Percentiles rank a stretch among this genome's conserved stretches.
Evolutionary conservation across 805 yeast species (phyloP).

Genomic region (Lipomyces orientalis): DNA sequence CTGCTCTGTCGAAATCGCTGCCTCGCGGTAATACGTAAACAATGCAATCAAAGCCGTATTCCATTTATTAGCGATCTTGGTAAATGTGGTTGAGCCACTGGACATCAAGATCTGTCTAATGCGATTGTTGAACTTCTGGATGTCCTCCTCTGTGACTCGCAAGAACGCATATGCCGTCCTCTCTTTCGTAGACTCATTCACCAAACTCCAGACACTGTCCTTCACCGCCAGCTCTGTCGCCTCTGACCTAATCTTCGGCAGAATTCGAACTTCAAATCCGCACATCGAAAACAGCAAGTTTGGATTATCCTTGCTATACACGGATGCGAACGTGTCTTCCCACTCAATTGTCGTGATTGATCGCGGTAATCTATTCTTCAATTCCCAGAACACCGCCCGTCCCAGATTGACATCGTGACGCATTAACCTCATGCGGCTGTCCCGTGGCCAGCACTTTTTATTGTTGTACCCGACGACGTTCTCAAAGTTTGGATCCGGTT

Average conservation of each 20-base stretch:
- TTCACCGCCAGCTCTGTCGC: conserved; percentile 55
- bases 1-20: conserved; percentile 80
- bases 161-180: conserved; percentile 87
- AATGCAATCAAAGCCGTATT: conserved; percentile 86
- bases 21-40: conserved; percentile 91
- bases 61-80: conserved; percentile 95
- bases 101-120: conserved; percentile 91
- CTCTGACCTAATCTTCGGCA: conserved; percentile 73
- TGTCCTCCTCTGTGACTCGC: conserved; percentile 80
- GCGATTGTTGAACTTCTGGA: conserved; percentile 78
- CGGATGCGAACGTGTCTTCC: conserved; percentile 83
- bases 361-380: conserved; percentile 76
- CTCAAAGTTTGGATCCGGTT: conserved; percentile 92
- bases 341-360: conserved; percentile 76
- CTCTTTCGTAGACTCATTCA: conserved; percentile 73
- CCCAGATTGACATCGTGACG: conserved; percentile 92
- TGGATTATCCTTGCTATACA: conserved; percentile 88
- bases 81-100: conserved; percentile 93
- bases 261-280: conserved; percentile 90
- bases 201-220: conserved; percentile 93
- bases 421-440: conserved; percentile 86
- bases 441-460: conserved; percentile 93
- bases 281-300: conserved; percentile 87
- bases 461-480: conserved; percentile 85
- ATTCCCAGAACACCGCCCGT: conserved; percentile 90